Evolutionary conservation across 179 eudicot genomes (phyloP), one percentile per base, ranked within the genome.

Genomic region (Spinacia oleracea): DNA sequence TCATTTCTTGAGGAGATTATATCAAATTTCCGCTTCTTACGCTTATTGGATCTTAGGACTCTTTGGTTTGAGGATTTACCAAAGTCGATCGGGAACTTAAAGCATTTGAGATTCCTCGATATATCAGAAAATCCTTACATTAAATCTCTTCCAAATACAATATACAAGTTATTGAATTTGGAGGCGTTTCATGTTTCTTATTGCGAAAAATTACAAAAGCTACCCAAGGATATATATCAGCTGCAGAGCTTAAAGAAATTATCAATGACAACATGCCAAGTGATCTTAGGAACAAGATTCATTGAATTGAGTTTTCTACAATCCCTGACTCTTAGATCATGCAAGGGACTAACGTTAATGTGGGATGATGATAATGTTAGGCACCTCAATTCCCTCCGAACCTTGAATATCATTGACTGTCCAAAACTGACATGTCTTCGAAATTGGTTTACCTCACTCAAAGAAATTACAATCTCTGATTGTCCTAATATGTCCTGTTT

Each of bases 81-180:
- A 34, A 74, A 27, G 3, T 83, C 87, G 31, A 84, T 90, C 1
- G 89, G 89, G 34, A 76, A 80, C 9, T 46, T 89, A 63, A 85
- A 79, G 78, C 87, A 85, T 64, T 73, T 89, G 40, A 85, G 88
- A 38, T 85, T 71, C 53, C 87, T 90, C 18, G 63, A 81, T 51
- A 58, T 88, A 29, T 63, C 78, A 6, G 2, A 70, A 50, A 84
- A 83, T 29, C 18, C 43, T 11, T 48, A 43, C 12, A 38, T 89
- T 66, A 85, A n/a, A n/a, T n/a, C n/a, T n/a, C n/a, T n/a, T n/a
- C n/a, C n/a, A n/a, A n/a, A n/a, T n/a, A n/a, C n/a, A 31, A n/a
- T 85, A 21, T 70, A 82, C 82, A 73, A 80, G 70, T 81, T 89
- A 11, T 53, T 83, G 9, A 86, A 88, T 68, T 32, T 89, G 80